These are phyloP conservation scores for Cyphellophora attinorum DNA, from an alignment of 2,329 filamentous ascomycete genomes.

Conservation along the genomic window DNA sequence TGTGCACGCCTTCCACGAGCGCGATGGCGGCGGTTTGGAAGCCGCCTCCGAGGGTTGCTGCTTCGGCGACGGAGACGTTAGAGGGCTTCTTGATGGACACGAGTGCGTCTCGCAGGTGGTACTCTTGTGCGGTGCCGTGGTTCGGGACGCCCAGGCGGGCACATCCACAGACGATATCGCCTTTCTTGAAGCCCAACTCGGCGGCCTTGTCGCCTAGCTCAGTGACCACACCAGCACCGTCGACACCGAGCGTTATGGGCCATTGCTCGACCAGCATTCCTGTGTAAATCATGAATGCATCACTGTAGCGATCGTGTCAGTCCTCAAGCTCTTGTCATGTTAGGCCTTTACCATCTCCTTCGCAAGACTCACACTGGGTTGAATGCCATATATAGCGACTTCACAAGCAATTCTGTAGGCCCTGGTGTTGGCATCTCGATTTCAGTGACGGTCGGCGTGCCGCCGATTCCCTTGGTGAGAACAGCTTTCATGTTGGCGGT, in stretches of 20 bases:
- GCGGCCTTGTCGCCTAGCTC: conserved; percentile 22
- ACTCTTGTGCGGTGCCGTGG: conserved; percentile 22
- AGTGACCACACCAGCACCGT: conserved; percentile 22
- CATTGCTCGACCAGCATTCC: conserved; percentile 22
- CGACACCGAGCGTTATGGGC: conserved; percentile 23
- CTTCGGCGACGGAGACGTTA: conserved; percentile 21
- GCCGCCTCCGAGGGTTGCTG: conserved; percentile 21
- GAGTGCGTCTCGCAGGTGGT: conserved; percentile 23
- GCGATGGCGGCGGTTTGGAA: conserved; percentile 19
- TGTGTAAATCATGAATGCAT: conserved; percentile 18
- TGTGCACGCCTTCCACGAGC: conserved; percentile 16
- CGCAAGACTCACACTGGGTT: conserved; percentile 23
- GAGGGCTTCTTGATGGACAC: conserved; percentile 22
- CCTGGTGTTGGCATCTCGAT: conserved; percentile 19
- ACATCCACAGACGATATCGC: conserved; percentile 24
- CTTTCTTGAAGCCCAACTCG: conserved; percentile 20
- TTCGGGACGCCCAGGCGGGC: conserved; percentile 20
- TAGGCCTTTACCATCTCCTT: no score
- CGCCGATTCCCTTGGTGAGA: conserved; percentile 8
- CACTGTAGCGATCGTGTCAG: conserved; percentile 16
- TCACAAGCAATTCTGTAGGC: conserved; percentile 23
- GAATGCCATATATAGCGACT: conserved; percentile 22
- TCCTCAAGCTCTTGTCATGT: conserved; percentile 1
- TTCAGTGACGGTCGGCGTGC: conserved; percentile 13
- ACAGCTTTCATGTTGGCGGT: conserved; percentile 15